Evolutionary conservation across 805 yeast species (phyloP).

Genomic region (Komagataella populi): DNA sequence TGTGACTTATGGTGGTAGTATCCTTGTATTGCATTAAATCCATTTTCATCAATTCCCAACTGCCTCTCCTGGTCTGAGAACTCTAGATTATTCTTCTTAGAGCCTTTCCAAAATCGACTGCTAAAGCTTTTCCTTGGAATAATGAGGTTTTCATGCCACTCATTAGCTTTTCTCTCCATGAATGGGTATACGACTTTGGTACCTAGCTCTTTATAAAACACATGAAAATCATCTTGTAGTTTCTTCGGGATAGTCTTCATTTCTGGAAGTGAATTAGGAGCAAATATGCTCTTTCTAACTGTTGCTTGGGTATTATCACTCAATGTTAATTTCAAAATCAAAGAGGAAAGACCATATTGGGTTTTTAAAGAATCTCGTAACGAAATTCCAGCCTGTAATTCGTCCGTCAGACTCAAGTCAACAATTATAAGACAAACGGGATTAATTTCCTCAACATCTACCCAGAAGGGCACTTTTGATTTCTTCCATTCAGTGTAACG

Average conservation of each 20-base stretch:
- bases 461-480: conserved; percentile 39
- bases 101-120: conserved; percentile 43
- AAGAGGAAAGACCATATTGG: conserved; percentile 9
- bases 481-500: conserved; percentile 39
- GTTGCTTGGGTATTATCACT: neutral
- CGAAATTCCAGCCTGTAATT: conserved; percentile 22
- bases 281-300: neutral
- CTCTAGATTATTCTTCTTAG: conserved; percentile 1
- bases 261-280: neutral
- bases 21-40: conserved; percentile 37
- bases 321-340: conserved; percentile 4
- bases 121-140: conserved; percentile 68
- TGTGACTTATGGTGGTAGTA: conserved; percentile 48
- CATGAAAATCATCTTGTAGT: conserved; percentile 15
- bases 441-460: conserved; percentile 50
- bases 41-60: conserved; percentile 10
- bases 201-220: conserved; percentile 31
- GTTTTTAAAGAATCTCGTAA: conserved; percentile 18
- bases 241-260: conserved; percentile 7
- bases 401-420: conserved; percentile 28
- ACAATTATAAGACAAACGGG: conserved; percentile 38
- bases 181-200: conserved; percentile 52
- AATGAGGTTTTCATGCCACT: conserved; percentile 77
- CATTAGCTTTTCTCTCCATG: conserved; percentile 69
- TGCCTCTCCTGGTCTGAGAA: neutral